Conservation (phyloP, 208 protist genomes). For the Acanthamoeba culbertsoni region DNA sequence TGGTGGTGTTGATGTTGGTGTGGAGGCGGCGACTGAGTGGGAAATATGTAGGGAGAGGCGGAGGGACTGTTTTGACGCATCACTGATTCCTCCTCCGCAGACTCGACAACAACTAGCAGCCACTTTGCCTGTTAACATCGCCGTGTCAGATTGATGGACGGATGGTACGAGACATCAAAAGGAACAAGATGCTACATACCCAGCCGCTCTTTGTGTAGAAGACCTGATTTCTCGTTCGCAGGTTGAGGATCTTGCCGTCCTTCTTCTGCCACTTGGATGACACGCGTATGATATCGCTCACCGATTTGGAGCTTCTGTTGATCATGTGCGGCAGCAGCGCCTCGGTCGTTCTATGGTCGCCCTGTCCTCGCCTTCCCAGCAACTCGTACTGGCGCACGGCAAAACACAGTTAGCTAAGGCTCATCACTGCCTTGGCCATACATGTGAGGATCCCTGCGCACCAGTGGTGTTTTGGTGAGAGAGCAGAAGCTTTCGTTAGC, state of each 20-base stretch:
- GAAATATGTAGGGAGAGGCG: background rate
- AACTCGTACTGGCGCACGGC: background rate
- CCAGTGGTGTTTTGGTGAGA: background rate
- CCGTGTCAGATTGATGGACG: too few relatives aligned
- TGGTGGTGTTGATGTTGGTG: background rate
- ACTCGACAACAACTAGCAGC: background rate
- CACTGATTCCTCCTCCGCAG: background rate
- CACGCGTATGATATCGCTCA: background rate
- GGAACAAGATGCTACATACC: too few relatives aligned
- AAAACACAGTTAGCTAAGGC: background rate
- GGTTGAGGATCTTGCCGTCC: background rate
- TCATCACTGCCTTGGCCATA: background rate
- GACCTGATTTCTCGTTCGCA: background rate
- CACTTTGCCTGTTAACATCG: background rate
- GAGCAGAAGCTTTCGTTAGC: slow-evolving; percentile 33
- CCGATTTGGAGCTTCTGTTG: background rate
- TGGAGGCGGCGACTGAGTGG: background rate
- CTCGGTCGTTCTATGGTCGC: background rate
- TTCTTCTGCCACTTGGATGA: slow-evolving; percentile 8
- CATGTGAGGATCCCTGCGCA: background rate
- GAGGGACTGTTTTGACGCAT: background rate
- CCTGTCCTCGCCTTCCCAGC: background rate
- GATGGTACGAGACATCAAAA: too few relatives aligned
- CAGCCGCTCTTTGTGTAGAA: background rate
- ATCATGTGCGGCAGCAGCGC: background rate